phyloP scores from a whole-genome alignment of 1,284 basidiomycete species.

The Ganoderma lucidum region DNA sequence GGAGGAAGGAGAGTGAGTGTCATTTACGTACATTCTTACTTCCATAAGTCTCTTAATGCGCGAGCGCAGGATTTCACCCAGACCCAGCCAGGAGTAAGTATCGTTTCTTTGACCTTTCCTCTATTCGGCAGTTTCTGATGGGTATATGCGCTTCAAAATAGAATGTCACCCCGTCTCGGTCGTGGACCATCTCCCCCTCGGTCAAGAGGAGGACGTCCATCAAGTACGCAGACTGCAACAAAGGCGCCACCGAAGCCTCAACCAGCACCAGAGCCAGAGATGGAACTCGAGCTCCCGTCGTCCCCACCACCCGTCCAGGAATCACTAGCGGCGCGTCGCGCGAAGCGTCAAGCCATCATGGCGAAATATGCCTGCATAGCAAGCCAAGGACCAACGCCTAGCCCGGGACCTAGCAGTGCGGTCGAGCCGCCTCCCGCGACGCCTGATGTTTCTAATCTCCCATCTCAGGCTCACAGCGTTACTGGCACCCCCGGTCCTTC shows the following conservation, averaged over 20 bases:
- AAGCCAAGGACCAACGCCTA: conserved; percentile 57
- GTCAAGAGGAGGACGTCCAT: conserved; percentile 13
- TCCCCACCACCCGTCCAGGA: conserved; percentile 74
- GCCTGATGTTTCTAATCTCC: conserved; percentile 65
- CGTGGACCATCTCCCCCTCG: conserved; percentile 38
- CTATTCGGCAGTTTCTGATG: neutral
- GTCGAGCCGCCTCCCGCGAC: conserved; percentile 69
- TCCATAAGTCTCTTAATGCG: neutral
- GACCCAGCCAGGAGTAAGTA: conserved; percentile 42
- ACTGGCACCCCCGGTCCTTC: conserved; percentile 44
- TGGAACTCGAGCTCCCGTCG: conserved; percentile 50
- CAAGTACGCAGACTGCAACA: neutral
- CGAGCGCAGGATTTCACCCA: conserved; percentile 65
- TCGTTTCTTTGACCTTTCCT: conserved; percentile 32
- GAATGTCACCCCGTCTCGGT: conserved; percentile 26
- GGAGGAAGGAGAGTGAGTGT: conserved; percentile 85
- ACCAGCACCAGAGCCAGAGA: conserved; percentile 5
- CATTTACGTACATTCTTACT: conserved; percentile 27
- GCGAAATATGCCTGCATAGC: conserved; percentile 76
- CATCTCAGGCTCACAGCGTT: conserved; percentile 61
- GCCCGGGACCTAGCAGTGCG: conserved; percentile 74
- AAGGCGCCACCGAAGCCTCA: conserved; percentile 25
- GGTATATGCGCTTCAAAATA: neutral
- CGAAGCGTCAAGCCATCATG: conserved; percentile 84
- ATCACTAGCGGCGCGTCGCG: conserved; percentile 79